phyloP scores from a whole-genome alignment of 768 basidiomycete species.

The Auricularia auricula-judae region DNA sequence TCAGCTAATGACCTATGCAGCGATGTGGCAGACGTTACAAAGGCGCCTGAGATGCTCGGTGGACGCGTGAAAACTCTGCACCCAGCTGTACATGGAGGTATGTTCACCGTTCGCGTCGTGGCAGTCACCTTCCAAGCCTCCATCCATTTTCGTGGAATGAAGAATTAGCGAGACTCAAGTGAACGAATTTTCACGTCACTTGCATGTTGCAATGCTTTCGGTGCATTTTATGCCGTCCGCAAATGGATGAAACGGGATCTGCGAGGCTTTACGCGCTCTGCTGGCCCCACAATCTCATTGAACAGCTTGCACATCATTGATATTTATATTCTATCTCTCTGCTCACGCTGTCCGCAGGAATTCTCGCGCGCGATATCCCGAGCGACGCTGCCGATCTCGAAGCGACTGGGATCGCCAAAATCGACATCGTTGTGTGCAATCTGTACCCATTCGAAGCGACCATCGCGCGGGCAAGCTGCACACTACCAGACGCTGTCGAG shows the following conservation, averaged over 20 bases:
- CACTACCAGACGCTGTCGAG: conserved; percentile 85
- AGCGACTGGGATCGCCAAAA: conserved; percentile 77
- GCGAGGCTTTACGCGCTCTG: too few relatives aligned
- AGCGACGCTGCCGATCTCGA: conserved; percentile 83
- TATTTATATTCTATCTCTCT: too few relatives aligned
- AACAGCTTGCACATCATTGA: too few relatives aligned
- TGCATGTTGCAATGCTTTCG: too few relatives aligned
- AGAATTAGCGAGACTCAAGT: too few relatives aligned
- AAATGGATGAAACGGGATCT: too few relatives aligned
- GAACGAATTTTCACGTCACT: too few relatives aligned
- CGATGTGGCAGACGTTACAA: conserved; percentile 95
- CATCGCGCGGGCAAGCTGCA: conserved; percentile 79
- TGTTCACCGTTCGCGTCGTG: conserved; percentile 6
- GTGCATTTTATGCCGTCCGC: too few relatives aligned
- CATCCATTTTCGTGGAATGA: too few relatives aligned
- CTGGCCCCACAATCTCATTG: too few relatives aligned
- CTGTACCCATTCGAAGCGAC: conserved; percentile 94
- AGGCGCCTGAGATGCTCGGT: conserved; percentile 97
- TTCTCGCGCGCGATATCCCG: conserved; percentile 83
- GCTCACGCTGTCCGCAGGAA: conserved; percentile 40
- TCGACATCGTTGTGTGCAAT: conserved; percentile 97
- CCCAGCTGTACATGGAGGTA: conserved; percentile 95
- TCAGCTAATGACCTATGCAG: conserved; percentile 29
- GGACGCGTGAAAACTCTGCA: conserved; percentile 98
- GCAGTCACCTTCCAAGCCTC: too few relatives aligned